phyloP scores from a whole-genome alignment of 1,139 yeast genomes.

The Casaregolazyma suthepensis region DNA sequence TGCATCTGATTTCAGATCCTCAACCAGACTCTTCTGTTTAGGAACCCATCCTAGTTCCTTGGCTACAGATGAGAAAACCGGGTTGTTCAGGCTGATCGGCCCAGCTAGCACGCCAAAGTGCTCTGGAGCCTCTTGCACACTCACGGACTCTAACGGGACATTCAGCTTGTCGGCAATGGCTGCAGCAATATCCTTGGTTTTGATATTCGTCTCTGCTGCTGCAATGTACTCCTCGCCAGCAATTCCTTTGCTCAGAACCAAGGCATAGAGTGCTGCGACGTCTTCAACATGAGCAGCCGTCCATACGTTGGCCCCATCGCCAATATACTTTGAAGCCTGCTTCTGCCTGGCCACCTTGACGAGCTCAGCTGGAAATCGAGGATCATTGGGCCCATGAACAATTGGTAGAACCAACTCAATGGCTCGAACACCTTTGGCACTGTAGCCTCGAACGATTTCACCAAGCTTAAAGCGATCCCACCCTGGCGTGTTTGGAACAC shows the following conservation, averaged over 20 bases:
- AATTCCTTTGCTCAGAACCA: slow-evolving; percentile 29
- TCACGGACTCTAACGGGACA: slow-evolving; percentile 16
- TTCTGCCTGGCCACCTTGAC: slow-evolving; percentile 15
- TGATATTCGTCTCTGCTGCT: slow-evolving; percentile 5
- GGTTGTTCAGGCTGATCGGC: neutral
- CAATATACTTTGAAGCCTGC: slow-evolving; percentile 25
- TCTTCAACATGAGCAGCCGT: slow-evolving; percentile 31
- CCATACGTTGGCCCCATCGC: slow-evolving; percentile 31
- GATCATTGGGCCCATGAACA: slow-evolving; percentile 18
- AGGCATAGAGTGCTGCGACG: slow-evolving; percentile 28
- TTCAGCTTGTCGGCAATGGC: slow-evolving; percentile 23
- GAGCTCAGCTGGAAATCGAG: slow-evolving; percentile 20
- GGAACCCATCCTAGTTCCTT: slow-evolving; percentile 12
- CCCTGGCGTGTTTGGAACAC: neutral
- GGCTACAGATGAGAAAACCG: slow-evolving; percentile 4
- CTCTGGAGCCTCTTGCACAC: neutral
- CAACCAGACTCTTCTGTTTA: slow-evolving; percentile 2
- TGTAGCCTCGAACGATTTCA: neutral
- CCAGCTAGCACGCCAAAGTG: slow-evolving; percentile 5
- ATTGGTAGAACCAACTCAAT: slow-evolving; percentile 5
- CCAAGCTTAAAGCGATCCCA: slow-evolving; percentile 2
- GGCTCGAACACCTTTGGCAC: slow-evolving; percentile 3
- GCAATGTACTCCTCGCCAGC: neutral
- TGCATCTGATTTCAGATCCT: slow-evolving; percentile 5
- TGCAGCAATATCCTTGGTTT: slow-evolving; percentile 25